Evolutionary conservation across 345 rosid species (phyloP).

Genomic region (Diplotaxis tenuifolia): DNA sequence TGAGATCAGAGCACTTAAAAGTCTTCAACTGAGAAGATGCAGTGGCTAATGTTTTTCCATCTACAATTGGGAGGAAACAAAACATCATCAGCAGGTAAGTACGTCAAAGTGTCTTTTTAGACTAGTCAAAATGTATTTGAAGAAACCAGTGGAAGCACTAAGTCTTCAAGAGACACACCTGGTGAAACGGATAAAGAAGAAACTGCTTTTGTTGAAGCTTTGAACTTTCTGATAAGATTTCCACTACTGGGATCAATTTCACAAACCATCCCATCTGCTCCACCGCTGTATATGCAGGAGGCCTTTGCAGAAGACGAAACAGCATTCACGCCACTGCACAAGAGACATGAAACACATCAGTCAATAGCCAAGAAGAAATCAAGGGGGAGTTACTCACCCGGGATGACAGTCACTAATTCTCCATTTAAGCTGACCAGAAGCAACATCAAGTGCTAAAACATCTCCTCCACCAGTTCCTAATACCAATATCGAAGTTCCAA

Average conservation of each 20-base stretch:
- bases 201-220: constrained; percentile 73
- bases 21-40: constrained; percentile 82
- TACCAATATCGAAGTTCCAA: constrained; percentile 57
- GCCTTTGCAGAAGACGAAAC: constrained; percentile 65
- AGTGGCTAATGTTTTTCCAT: constrained; percentile 74
- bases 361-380: not conserved
- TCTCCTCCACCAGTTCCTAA: constrained; percentile 93
- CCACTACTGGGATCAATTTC: constrained; percentile 76
- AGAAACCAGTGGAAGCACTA: not conserved
- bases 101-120: not conserved
- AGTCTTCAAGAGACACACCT: constrained; percentile 42
- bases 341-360: constrained; percentile 8
- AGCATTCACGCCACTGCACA: constrained; percentile 84
- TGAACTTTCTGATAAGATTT: constrained; percentile 62
- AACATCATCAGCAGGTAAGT: constrained; percentile 19
- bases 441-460: constrained; percentile 82
- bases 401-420: constrained; percentile 86
- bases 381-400: constrained; percentile 55
- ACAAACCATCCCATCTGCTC: constrained; percentile 94
- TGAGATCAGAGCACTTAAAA: constrained; percentile 63
- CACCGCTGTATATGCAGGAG: constrained; percentile 63
- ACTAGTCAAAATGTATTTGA: not conserved
- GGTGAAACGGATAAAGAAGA: constrained; percentile 77
- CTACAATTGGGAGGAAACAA: constrained; percentile 32
- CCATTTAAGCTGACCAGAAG: constrained; percentile 92